phyloP scores from a whole-genome alignment of 2,329 filamentous ascomycete genomes.

The Amylocarpus encephaloides region DNA sequence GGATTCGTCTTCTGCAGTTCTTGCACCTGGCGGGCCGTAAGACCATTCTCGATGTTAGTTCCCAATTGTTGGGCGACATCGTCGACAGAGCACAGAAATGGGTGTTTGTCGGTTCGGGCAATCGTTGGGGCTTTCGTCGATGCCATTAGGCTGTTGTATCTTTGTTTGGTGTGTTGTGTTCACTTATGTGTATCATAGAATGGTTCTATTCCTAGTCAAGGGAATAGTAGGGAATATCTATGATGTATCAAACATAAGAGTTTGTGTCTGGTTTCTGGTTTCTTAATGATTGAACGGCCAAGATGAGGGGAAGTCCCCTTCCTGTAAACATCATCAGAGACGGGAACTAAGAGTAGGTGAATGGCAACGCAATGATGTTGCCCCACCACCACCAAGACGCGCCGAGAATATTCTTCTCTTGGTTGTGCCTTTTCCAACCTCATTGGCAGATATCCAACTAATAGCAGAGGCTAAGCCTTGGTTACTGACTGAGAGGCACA shows the following conservation, averaged over 20 bases:
- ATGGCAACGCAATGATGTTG: neutral
- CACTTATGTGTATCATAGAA: constrained; percentile 1
- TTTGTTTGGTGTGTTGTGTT: neutral
- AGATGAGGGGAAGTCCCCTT: neutral
- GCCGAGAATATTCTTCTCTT: neutral
- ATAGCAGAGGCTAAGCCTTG: neutral
- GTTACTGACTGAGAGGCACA: neutral
- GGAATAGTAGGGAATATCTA: constrained; percentile 28
- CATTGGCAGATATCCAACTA: neutral
- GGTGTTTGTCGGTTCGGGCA: constrained; percentile 38
- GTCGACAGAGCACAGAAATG: constrained; percentile 54
- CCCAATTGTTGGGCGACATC: constrained; percentile 57
- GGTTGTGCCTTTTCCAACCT: neutral
- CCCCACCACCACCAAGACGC: neutral
- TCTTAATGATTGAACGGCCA: neutral
- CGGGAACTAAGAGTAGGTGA: neutral
- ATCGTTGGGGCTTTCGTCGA: constrained; percentile 10
- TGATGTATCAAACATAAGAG: constrained; percentile 5
- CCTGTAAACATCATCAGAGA: neutral
- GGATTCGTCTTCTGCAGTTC: constrained; percentile 55
- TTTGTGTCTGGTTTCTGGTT: constrained; percentile 2
- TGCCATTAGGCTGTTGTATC: constrained; percentile 11
- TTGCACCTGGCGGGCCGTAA: constrained; percentile 54
- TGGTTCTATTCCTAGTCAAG: constrained; percentile 28
- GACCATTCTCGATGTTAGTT: constrained; percentile 60